Percentiles rank a stretch among this genome's conserved stretches.
Evolutionary conservation across 2,329 filamentous ascomycete genomes (phyloP).

Genomic region (Arthrobotrys sphaeroides): DNA sequence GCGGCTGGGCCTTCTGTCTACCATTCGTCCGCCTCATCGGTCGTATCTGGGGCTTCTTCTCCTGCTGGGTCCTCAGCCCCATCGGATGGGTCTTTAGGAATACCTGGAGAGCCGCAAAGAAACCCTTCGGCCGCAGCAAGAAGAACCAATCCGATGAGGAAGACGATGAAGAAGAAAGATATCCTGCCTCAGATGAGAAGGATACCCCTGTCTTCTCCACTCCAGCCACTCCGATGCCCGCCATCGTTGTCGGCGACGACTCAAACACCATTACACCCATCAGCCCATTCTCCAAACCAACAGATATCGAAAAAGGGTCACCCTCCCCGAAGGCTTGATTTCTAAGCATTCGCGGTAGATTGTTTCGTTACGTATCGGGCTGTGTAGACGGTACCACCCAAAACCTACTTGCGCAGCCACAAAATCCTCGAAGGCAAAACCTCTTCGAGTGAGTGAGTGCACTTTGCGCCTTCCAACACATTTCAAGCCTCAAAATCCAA

Average conservation of each 20-base stretch:
- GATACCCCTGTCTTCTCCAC: slow-evolving; percentile 15
- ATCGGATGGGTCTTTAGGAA: slow-evolving; percentile 48
- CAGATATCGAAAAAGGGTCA: slow-evolving; percentile 39
- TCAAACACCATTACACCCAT: slow-evolving; percentile 28
- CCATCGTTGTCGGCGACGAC: slow-evolving; percentile 48
- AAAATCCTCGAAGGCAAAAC: too few relatives aligned
- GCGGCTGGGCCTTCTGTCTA: slow-evolving; percentile 63
- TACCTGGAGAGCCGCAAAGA: slow-evolving; percentile 49
- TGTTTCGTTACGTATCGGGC: slow-evolving; percentile 12
- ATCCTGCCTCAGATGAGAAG: slow-evolving; percentile 28
- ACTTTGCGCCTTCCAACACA: slow-evolving; percentile 21
- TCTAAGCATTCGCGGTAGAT: too few relatives aligned
- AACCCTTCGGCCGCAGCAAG: slow-evolving; percentile 49
- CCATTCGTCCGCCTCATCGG: slow-evolving; percentile 65
- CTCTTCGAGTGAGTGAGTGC: too few relatives aligned
- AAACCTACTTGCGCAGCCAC: neutral
- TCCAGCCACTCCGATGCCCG: slow-evolving; percentile 24
- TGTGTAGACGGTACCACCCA: slow-evolving; percentile 4
- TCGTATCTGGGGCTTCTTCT: slow-evolving; percentile 42
- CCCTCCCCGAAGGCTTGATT: slow-evolving; percentile 21
- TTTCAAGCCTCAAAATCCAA: neutral
- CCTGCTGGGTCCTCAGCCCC: slow-evolving; percentile 45
- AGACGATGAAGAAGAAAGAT: slow-evolving; percentile 10
- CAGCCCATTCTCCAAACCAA: slow-evolving; percentile 45
- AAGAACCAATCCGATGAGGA: slow-evolving; percentile 25